Base-by-base conservation (phyloP, 2,329 filamentous ascomycete species). In the Trichoderma cornu-damae region DNA sequence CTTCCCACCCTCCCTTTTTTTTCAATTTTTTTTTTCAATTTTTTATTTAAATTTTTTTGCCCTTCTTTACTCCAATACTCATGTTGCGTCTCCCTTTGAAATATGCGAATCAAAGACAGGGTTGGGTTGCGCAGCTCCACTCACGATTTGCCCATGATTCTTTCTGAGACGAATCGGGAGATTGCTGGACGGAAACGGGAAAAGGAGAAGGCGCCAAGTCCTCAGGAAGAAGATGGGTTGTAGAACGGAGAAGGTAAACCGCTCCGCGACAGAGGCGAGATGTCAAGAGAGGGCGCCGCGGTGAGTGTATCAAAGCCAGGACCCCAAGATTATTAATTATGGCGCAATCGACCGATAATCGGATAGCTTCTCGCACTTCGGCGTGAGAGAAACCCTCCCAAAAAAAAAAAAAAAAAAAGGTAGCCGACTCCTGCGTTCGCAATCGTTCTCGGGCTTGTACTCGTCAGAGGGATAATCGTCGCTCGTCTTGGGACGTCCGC, bases 91-190 rank as follows among this genome's bases (percentile, higher is more conserved):
- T 48, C n/a, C 22, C 22, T 30, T 30, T 35, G 47, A 42, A 22
- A 16, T 35, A 30, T 55, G 43, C 35, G 43, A 59, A 44, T 5
- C 9, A 44, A 42, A 40, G 30, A 40, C 32, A 30, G 30, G 22
- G 40, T 32, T 28, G 22, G 47, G 16, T 40, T 12, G 43, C 48
- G 48, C 56, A 32, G 56, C 12, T 24, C 32, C 48, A 59, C 57
- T 59, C 46, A 59, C 57, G 57, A 59, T 59, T 59, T 59, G 22
- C 57, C 57, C 57, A 59, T 59, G 22, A 18, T 57, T 44, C 24
- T 6, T n/a, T 11, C 11, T 37, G 16, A 44, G 42, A 5, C 42
- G 30, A 22, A 37, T 14, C 6, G 30, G 16, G 1, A 46, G 22
- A 37, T 35, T n/a, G 9, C n/a, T 38, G 22, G 12, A 30, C 6